Conservation (phyloP, 2,329 filamentous ascomycete species). For the Berkeleyomyces basicola region DNA sequence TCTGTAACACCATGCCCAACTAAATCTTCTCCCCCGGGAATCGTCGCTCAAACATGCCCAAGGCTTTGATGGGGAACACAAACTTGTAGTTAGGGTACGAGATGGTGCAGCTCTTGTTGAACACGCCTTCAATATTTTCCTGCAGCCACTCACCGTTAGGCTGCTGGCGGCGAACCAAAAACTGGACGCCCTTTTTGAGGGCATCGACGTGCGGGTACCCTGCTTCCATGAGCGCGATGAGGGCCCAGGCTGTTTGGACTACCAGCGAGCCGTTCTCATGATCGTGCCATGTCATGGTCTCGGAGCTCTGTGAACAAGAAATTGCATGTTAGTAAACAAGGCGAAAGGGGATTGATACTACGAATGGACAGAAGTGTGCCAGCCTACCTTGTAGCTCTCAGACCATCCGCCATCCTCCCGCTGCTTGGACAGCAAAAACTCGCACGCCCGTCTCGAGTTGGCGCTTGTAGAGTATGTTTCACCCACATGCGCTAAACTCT, state of each 20-base stretch:
- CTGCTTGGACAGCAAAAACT: constrained; percentile 75
- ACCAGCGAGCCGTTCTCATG: constrained; percentile 67
- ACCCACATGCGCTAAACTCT: constrained; percentile 65
- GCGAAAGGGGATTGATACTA: neutral
- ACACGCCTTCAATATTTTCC: constrained; percentile 92
- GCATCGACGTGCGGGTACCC: constrained; percentile 59
- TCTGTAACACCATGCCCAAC: constrained; percentile 19
- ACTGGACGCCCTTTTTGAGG: constrained; percentile 54
- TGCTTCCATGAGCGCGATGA: constrained; percentile 68
- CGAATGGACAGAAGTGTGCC: neutral
- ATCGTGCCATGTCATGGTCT: constrained; percentile 57
- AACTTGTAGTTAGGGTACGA: constrained; percentile 99
- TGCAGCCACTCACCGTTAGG: constrained; percentile 86
- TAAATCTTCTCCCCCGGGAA: constrained; percentile 50
- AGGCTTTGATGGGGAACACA: constrained; percentile 80
- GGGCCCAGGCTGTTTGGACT: constrained; percentile 86
- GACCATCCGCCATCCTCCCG: constrained; percentile 89
- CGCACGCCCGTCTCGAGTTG: constrained; percentile 56
- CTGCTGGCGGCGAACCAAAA: constrained; percentile 77
- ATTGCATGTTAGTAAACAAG: constrained; percentile 2
- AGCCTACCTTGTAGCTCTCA: constrained; percentile 62
- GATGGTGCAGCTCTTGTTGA: constrained; percentile 99
- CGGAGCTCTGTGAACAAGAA: constrained; percentile 42
- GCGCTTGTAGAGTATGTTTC: constrained; percentile 64
- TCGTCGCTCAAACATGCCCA: constrained; percentile 69